Base-by-base conservation (phyloP, 164 flowering plant species). In the Aristolochia fimbriata region DNA sequence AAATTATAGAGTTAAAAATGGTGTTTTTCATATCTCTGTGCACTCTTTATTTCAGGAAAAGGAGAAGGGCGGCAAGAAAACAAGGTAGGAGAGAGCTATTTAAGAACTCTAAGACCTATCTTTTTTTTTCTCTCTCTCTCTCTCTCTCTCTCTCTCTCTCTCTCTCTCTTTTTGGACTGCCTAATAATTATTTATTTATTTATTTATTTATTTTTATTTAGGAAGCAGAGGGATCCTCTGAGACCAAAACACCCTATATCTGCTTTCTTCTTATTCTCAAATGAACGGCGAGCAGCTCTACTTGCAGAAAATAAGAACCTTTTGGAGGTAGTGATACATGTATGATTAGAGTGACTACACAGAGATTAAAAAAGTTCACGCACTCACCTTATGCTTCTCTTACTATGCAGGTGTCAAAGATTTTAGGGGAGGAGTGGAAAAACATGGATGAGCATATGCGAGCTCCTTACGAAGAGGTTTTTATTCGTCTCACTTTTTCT, bases 341-440 rank as follows among this genome's bases (percentile, higher is more conserved):
- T 52, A 6, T 8, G 52, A 49, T 49, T n/a, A 8, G n/a, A n/a
- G 52, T n/a, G 15, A 17, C 17, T 49, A 17, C 0, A 3, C 10
- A 49, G 15, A 49, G 14, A 31, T 16, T 33, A 6, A 11, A 6
- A 11, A n/a, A 20, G 14, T 16, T 37, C 17, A 30, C 14, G 47
- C 6, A 24, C 45, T 21, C n/a, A 23, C 6, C 23, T 58, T 13
- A n/a, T 58, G 2, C 43, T 43, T 43, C 16, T 20, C 31, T 25
- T 63, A 30, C 48, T 1, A 14, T 25, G 47, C 64, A 86, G 91
- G 64, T 77, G 51, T 77, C 93, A 0, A 92, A 84, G 81, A 71
- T 84, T 17, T 60, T 78, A 13, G 91, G 96, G 54, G 98, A 86
- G 71, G 90, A 92, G 65, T 92, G 98, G 98, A 92, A 84, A 73